Base-by-base conservation (phyloP, 768 basidiomycete species). In the Boletus subparvulus region DNA sequence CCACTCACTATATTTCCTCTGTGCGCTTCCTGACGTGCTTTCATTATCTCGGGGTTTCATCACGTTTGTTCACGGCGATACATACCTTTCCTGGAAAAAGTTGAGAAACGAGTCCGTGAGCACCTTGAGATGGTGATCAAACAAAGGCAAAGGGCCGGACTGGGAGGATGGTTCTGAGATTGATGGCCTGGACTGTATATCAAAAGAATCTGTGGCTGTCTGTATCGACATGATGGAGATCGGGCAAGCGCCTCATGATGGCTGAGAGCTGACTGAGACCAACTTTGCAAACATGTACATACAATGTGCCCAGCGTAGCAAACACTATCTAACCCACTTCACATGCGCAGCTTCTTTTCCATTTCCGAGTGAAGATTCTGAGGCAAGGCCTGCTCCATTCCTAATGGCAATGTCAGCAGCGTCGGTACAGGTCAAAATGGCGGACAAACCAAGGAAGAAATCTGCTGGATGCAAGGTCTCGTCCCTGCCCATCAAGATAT, bases 401-500 rank as follows among this genome's bases (percentile, higher is more conserved):
- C 88, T 89, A 48, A 13, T 39, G n/a, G 17, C 16, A 17, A 7
- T 13, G 45, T 60, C 35, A 61, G 50, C 6, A 56, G 13, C 51
- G 49, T 33, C 58, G 47, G 17, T 36, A 28, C 12, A 45, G 40
- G 47, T 26, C 47, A 21, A n/a, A 9, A 39, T 28, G 36, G 46
- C 24, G 51, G 37, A 73, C 83, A 44, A 63, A 86, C 94, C 86
- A 39, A 81, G 77, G 78, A 98, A 90, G 62, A 96, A 80, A 68
- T 98, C 96, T 3, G 75, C 74, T 5, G 86, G 80, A 28, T 88
- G 87, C 52, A 99, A 78, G 24, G 74, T 78, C 72, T 97, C 92
- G 66, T 99, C 96, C 39, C 88, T 85, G 45, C 96, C 96, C 85
- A 91, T 90, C 55, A 99, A 74, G 63, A 98, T 91, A 70, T 99